Evolutionary conservation across 495 filamentous ascomycete genomes (phyloP).

Genomic region (Elaphomyces granulatus): DNA sequence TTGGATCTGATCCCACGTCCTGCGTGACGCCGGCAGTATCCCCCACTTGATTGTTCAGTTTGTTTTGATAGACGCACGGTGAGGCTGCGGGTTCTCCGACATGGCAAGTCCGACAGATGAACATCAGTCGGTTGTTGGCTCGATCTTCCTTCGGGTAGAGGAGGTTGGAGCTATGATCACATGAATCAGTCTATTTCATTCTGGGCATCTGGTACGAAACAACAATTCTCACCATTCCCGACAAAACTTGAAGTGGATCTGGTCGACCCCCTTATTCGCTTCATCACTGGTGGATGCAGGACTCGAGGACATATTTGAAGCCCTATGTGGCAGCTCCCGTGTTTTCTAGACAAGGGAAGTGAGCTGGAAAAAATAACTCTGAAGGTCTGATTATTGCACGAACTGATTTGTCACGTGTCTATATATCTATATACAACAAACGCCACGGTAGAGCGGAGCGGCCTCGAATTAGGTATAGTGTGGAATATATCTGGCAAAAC

Average conservation of each 20-base stretch:
- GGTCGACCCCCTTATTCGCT: constrained; percentile 45
- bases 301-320: constrained; percentile 39
- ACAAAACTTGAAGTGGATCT: constrained; percentile 93
- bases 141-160: constrained; percentile 91
- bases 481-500: too few relatives aligned
- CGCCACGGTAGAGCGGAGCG: too few relatives aligned
- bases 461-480: too few relatives aligned
- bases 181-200: constrained; percentile 12
- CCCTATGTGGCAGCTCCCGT: too few relatives aligned
- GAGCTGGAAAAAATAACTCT: not conserved
- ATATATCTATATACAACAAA: too few relatives aligned
- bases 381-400: too few relatives aligned
- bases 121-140: constrained; percentile 47
- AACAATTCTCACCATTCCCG: constrained; percentile 59
- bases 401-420: too few relatives aligned
- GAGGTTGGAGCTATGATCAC: constrained; percentile 64
- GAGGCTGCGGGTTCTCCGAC: constrained; percentile 73
- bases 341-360: too few relatives aligned
- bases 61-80: constrained; percentile 83
- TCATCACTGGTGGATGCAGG: constrained; percentile 41
- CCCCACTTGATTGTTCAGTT: constrained; percentile 72
- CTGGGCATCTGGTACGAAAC: constrained; percentile 4
- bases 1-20: constrained; percentile 92
- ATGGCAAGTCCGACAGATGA: constrained; percentile 80
- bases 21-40: constrained; percentile 95